Evolutionary conservation across 140 eudicot species (phyloP).

Genomic region (Erigeron philadelphicus): DNA sequence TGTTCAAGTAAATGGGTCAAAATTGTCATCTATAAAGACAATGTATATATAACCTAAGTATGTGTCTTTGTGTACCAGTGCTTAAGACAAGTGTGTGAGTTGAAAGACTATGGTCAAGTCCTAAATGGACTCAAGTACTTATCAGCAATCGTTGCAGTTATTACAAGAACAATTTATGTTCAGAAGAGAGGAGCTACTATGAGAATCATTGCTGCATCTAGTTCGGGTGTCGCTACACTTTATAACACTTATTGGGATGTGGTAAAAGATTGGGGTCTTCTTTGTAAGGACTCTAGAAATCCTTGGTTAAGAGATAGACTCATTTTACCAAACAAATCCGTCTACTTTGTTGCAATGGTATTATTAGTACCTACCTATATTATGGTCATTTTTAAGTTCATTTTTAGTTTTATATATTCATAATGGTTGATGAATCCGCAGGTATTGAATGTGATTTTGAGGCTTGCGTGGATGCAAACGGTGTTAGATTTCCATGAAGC

Average conservation of each 20-base stretch:
- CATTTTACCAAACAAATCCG: constrained; percentile 36
- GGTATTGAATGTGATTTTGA: constrained; percentile 48
- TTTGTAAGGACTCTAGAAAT: constrained; percentile 43
- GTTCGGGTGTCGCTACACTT: constrained; percentile 55
- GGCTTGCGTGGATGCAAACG: constrained; percentile 68
- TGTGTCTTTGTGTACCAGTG: constrained; percentile 36
- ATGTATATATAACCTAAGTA: neutral
- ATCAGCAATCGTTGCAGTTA: constrained; percentile 59
- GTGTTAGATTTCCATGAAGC: constrained; percentile 48
- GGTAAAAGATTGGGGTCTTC: constrained; percentile 62
- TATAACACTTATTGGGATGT: constrained; percentile 56
- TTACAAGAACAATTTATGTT: constrained; percentile 48
- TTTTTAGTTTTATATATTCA: neutral
- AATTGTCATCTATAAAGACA: neutral
- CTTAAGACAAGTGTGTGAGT: constrained; percentile 45
- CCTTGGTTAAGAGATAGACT: constrained; percentile 61
- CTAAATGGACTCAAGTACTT: constrained; percentile 55
- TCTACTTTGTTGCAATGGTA: constrained; percentile 36
- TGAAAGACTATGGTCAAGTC: constrained; percentile 37
- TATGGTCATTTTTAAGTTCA: neutral
- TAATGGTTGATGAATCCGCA: constrained; percentile 7
- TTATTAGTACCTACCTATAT: neutral
- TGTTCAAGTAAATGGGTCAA: neutral
- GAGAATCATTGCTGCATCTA: constrained; percentile 47
- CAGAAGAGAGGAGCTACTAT: constrained; percentile 30